Percentiles rank a stretch among this genome's conserved stretches.
These are phyloP conservation scores for Pseudoscleropodium purum DNA, from an alignment of 225 moss, liverwort and hornwort genomes.

Conservation along the genomic window DNA sequence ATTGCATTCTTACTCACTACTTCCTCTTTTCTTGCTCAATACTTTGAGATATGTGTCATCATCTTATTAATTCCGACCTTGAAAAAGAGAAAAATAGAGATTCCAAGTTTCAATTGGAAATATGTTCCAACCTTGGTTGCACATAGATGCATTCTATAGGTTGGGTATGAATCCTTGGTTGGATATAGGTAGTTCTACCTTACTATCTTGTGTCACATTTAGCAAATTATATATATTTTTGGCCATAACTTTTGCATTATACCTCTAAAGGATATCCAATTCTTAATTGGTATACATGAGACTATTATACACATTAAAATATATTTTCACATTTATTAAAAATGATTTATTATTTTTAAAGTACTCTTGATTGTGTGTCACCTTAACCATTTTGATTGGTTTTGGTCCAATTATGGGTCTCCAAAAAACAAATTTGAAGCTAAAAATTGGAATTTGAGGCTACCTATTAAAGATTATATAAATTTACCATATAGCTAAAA, in stretches of 20 bases:
- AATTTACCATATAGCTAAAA: not conserved
- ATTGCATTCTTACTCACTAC: too few relatives aligned
- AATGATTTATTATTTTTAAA: not conserved
- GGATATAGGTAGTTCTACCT: too few relatives aligned
- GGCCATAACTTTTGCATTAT: not conserved
- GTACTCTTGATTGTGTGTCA: rapidly evolving
- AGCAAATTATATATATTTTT: not conserved
- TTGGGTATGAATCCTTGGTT: too few relatives aligned
- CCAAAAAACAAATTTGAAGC: not conserved
- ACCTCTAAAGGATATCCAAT: not conserved
- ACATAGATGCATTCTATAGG: too few relatives aligned
- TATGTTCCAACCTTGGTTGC: too few relatives aligned
- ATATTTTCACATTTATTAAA: not conserved
- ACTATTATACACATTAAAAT: not conserved
- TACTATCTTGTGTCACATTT: not conserved
- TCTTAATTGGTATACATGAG: rapidly evolving
- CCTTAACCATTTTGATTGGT: rapidly evolving
- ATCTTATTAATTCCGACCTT: too few relatives aligned
- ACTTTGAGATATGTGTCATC: too few relatives aligned
- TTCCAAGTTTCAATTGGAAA: too few relatives aligned
- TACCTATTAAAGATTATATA: not conserved
- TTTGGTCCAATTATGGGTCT: not conserved
- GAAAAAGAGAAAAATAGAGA: too few relatives aligned
- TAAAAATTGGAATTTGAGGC: not conserved
- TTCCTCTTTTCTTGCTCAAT: too few relatives aligned